Base-by-base conservation (phyloP, 2,329 filamentous ascomycete genomes). In the Septoria linicola region DNA sequence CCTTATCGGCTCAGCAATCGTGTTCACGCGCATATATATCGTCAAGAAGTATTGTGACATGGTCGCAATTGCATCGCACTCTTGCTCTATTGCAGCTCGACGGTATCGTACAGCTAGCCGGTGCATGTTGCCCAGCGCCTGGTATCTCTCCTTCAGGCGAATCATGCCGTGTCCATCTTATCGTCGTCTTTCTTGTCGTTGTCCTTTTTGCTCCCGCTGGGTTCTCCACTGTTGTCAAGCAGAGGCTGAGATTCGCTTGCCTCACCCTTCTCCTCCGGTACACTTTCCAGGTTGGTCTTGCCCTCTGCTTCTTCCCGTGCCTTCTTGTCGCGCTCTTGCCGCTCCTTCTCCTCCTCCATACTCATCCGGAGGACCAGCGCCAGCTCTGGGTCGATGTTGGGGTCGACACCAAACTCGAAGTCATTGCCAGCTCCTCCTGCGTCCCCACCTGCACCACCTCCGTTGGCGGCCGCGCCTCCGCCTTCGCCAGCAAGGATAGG, bases 271-370 rank as follows among this genome's bases (percentile, higher is more conserved):
- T 80, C 79, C 71, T 66, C 64, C 63, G 89, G 84, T 67, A 97
- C 89, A 40, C 83, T 83, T 66, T 90, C 89, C 60, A 97, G 77
- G 39, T 83, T 82, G 36, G 82, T 82, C 75, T 91, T 92, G 61
- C 83, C 82, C 47, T 87, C 80, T 36, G 82, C 80, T 61, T 79
- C 81, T 31, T 76, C 72, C 53, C 83, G 80, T 61, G 88, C 85
- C 62, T 88, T 85, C 58, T 86, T 88, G 66, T 87, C 83, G 73
- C 89, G 89, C 70, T 96, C 91, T 72, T 95, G 85, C 64, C 93
- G 80, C 55, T 91, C 91, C 76, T 95, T 95, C 73, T 99, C 93
- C 70, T 99, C 93, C 70, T 99, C 93, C 81, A 95, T 89, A 72
- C 89, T 95, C 89, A 99, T 96, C 58, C 93, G 85, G 68, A 99